Conservation (phyloP, 2,329 filamentous ascomycete genomes). For the Xenosphaeropsis pyriputrescens region DNA sequence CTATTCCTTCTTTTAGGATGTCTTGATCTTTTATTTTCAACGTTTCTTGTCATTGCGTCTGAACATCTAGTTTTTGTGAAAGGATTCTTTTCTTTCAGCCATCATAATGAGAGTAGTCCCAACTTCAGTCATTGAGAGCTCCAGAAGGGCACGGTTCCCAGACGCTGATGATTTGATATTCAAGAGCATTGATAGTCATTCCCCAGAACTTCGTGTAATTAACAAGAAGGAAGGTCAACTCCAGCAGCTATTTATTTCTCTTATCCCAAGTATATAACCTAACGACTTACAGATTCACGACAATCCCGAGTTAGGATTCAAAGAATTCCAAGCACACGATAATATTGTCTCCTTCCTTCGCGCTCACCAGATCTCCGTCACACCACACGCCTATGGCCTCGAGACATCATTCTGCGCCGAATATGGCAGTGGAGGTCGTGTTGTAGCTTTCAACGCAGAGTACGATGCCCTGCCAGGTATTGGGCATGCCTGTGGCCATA, state of each 20-base stretch:
- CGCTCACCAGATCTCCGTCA: slow-evolving; percentile 27
- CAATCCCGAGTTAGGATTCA: slow-evolving; percentile 32
- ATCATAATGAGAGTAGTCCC: too few species aligned
- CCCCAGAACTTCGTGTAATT: background rate
- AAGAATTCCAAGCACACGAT: slow-evolving; percentile 33
- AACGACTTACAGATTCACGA: slow-evolving; percentile 19
- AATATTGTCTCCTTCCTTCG: slow-evolving; percentile 28
- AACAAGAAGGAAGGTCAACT: background rate
- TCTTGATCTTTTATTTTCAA: too few species aligned
- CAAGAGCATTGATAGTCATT: background rate
- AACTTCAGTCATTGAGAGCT: too few species aligned
- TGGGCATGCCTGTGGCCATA: slow-evolving; percentile 24
- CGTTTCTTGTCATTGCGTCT: too few species aligned
- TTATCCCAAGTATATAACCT: background rate
- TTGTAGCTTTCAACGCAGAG: background rate
- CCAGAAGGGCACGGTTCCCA: too few species aligned
- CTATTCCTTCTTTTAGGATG: too few species aligned
- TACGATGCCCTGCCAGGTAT: slow-evolving; percentile 13
- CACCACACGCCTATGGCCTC: slow-evolving; percentile 31
- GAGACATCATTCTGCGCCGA: slow-evolving; percentile 33
- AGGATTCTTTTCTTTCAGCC: too few species aligned
- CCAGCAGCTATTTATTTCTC: too few species aligned
- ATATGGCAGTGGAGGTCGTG: slow-evolving; percentile 23
- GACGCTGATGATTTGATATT: too few species aligned
- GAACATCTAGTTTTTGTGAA: too few species aligned